Percentiles rank a stretch among this genome's conserved stretches.
Evolutionary conservation across 2,329 filamentous ascomycete genomes (phyloP).

Genomic region (Epichloe festucae): DNA sequence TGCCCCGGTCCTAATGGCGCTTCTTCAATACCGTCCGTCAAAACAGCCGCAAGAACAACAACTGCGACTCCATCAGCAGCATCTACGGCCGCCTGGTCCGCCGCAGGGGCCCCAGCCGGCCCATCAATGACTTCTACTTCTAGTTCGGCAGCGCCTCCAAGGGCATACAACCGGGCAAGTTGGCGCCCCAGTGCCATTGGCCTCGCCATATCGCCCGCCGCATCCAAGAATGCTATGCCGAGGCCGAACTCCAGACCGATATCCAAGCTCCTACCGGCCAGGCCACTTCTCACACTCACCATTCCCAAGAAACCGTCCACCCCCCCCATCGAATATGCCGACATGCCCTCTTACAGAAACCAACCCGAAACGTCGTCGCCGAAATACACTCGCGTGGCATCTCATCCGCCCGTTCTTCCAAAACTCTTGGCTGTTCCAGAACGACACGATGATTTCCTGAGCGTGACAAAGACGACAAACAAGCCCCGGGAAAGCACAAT

Average conservation of each 20-base stretch:
- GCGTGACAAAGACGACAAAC: background rate
- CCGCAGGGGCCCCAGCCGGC: background rate
- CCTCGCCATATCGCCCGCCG: slow-evolving; percentile 27
- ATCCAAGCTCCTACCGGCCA: slow-evolving; percentile 33
- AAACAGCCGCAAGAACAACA: background rate
- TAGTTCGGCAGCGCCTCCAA: slow-evolving; percentile 6
- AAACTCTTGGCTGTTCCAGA: slow-evolving; percentile 17
- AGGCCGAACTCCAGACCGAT: slow-evolving; percentile 18
- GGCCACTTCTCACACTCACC: slow-evolving; percentile 26
- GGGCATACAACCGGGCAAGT: slow-evolving; percentile 17
- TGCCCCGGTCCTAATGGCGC: slow-evolving; percentile 10
- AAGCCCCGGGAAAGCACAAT: slow-evolving; percentile 29
- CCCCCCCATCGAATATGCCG: background rate
- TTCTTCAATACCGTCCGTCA: background rate
- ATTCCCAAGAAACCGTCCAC: background rate
- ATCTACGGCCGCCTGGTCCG: background rate
- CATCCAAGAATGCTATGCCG: slow-evolving; percentile 12
- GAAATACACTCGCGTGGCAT: slow-evolving; percentile 6
- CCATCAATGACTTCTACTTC: slow-evolving; percentile 2
- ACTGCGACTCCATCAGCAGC: background rate
- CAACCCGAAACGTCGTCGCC: slow-evolving; percentile 5
- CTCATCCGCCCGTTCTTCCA: slow-evolving; percentile 13
- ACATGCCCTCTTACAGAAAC: background rate
- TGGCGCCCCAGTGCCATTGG: slow-evolving; percentile 28
- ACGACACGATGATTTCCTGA: background rate